Base-by-base conservation (phyloP, 2,329 filamentous ascomycete genomes). In the Ascochyta fabae region DNA sequence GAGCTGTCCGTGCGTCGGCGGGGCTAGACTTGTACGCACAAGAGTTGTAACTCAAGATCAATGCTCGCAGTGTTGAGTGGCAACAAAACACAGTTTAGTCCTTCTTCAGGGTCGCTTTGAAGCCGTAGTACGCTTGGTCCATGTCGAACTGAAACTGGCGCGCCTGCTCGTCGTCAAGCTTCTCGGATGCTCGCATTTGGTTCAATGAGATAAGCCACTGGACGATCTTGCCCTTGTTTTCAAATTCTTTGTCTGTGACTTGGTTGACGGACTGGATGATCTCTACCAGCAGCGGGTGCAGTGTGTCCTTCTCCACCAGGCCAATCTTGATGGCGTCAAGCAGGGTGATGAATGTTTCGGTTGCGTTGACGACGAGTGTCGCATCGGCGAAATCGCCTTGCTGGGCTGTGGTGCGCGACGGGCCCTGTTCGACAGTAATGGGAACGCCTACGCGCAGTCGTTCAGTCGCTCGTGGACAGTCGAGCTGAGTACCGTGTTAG, bases 271-370 rank as follows among this genome's bases (percentile, higher is more conserved):
- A 93, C 71, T 97, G 94, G 59, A 99, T 99, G 16, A 97, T 92
- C 67, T 98, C 95, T 1, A 93, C 94, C 2, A 99, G 83, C 19
- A 99, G 81, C 3, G 95, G 95, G 72, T 99, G 96, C n/a, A 99
- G 81, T 60, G 95, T 92, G 75, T 98, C 94, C 73, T 99, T 99
- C 43, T 94, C 94, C 10, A 96, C 83, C 69, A 98, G 86, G 40
- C 94, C 93, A 50, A 99, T 86, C 73, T 93, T 93, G 67, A 99
- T 84, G 15, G 95, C 96, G 73, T 99, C 95, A 48, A 99, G 85
- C 72, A 99, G 94, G 0, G 95, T 99, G 76, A 99, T 99, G 75
- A 99, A 99, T 75, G 97, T 96, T 76, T 99, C 93, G 0, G 94
- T 98, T 1, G 95, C 95, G 61, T 94, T 88, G 38, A 96, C 81